phyloP scores from a whole-genome alignment of 805 yeast species.

The Yarrowia sp. region DNA sequence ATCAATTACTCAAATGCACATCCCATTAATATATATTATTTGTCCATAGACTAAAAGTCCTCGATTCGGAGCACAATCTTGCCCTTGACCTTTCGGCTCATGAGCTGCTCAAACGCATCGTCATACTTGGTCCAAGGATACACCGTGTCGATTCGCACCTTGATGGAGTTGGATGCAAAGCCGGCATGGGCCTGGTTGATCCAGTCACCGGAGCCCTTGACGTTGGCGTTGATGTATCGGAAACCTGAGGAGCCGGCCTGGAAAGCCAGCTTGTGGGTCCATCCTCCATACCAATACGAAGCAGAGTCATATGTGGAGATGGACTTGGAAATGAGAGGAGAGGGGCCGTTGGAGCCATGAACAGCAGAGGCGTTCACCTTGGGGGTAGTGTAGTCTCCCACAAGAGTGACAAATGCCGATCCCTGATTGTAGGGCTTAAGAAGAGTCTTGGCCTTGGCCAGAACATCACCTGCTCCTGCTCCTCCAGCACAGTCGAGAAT shows the following conservation, averaged over 20 bases:
- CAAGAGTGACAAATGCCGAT: slow-evolving; percentile 52
- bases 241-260: slow-evolving; percentile 34
- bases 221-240: slow-evolving; percentile 32
- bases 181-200: slow-evolving; percentile 45
- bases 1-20: not conserved
- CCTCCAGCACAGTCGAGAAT: slow-evolving; percentile 69
- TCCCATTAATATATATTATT: not conserved
- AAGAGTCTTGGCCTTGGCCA: slow-evolving; percentile 44
- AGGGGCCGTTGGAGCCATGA: slow-evolving; percentile 7
- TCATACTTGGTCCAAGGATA: slow-evolving; percentile 49
- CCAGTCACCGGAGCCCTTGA: slow-evolving; percentile 41
- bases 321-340: slow-evolving; percentile 20
- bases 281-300: slow-evolving; percentile 30
- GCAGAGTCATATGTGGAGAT: slow-evolving; percentile 26
- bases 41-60: slow-evolving; percentile 31
- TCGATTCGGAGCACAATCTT: slow-evolving; percentile 53
- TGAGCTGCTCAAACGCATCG: slow-evolving; percentile 51
- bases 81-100: slow-evolving; percentile 56
- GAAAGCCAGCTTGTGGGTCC: slow-evolving; percentile 32
- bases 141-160: slow-evolving; percentile 54
- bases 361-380: slow-evolving; percentile 17
- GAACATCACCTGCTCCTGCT: slow-evolving; percentile 41
- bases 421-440: slow-evolving; percentile 50
- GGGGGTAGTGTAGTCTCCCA: slow-evolving; percentile 50
- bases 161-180: slow-evolving; percentile 47